Conservation (phyloP, 352 stramenopile genomes). For the Globisporangium apiculatum region DNA sequence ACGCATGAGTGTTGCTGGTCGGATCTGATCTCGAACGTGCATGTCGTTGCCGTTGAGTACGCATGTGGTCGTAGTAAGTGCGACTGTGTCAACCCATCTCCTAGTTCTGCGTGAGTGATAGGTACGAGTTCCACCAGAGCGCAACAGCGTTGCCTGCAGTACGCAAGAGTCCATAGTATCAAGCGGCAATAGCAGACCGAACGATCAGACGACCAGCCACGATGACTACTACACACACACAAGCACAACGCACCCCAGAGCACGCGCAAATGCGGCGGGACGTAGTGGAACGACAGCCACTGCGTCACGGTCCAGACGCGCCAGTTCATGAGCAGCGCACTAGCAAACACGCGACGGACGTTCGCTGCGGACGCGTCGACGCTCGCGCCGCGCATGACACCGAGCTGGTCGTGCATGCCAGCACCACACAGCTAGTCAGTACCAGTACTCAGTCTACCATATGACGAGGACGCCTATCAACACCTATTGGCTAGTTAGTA, state of each 20-base stretch:
- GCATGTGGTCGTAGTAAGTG: no score
- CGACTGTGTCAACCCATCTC: no score
- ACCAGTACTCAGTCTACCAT: no score
- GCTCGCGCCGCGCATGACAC: constrained; percentile 47
- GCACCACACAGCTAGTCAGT: neutral
- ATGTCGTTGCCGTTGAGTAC: no score
- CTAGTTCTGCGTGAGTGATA: constrained; percentile 56
- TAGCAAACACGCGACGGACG: constrained; percentile 35
- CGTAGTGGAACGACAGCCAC: constrained; percentile 70
- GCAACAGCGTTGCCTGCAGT: constrained; percentile 50
- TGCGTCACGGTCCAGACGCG: constrained; percentile 63
- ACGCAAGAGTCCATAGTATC: no score
- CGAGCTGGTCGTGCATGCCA: constrained; percentile 21
- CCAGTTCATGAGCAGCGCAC: constrained; percentile 64
- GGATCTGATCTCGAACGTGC: no score
- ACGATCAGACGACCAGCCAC: no score
- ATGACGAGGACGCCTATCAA: no score
- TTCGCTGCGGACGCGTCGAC: constrained; percentile 36
- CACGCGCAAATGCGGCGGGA: constrained; percentile 62
- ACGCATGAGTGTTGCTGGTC: no score
- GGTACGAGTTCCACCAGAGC: constrained; percentile 77
- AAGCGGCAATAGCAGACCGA: no score
- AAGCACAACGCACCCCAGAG: constrained; percentile 47
- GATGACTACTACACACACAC: no score
- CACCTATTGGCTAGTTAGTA: neutral